Evolutionary conservation across 495 filamentous ascomycete genomes (phyloP), one percentile per base, ranked within the genome.

Genomic region (Tuber borchii): DNA sequence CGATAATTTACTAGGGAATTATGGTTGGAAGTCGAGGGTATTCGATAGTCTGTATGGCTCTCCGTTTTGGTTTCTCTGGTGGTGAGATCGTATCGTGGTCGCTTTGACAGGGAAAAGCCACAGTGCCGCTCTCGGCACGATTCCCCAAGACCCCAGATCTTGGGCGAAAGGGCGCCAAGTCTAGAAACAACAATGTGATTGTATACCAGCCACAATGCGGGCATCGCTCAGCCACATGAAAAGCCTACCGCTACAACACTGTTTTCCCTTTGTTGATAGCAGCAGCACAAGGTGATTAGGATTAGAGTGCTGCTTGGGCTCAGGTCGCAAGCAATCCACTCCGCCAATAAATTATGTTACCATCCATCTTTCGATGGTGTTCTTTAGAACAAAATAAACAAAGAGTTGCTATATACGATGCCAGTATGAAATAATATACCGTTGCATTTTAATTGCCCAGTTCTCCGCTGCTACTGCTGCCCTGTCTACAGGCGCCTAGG

Each of bases 11-110:
- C 4, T 26, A 65, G 14, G 56, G 56, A 65, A 65, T 31, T 65
- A 65, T 65, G 56, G 56, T 65, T 65, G 56, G 56, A 65, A 65
- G 56, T 65, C 22, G 51, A 56, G 51, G 51, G 56, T 65, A 65
- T 65, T 65, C 56, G 26, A 34, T 26, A 31, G 56, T 34, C 56
- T 10, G 56, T 65, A 34, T 65, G 56, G 26, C 26, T 31, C 56
- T 65, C 26, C 56, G 56, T 65, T 34, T 65, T 5, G 56, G n/a
- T 65, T 34, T 65, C n/a, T 31, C 26, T 65, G 56, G 56, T 65
- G 56, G 56, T 65, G 56, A 65, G 56, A 65, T 65, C 48, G 48
- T n/a, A 56, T 56, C 56, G 56, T 65, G 56, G 56, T 65, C 6
- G 26, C n/a, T 31, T 14, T 8, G 56, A 65, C 56, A 65, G 56